These are phyloP conservation scores for Fusarium scirpi DNA, from an alignment of 2,329 filamentous ascomycete species.

Conservation along the genomic window DNA sequence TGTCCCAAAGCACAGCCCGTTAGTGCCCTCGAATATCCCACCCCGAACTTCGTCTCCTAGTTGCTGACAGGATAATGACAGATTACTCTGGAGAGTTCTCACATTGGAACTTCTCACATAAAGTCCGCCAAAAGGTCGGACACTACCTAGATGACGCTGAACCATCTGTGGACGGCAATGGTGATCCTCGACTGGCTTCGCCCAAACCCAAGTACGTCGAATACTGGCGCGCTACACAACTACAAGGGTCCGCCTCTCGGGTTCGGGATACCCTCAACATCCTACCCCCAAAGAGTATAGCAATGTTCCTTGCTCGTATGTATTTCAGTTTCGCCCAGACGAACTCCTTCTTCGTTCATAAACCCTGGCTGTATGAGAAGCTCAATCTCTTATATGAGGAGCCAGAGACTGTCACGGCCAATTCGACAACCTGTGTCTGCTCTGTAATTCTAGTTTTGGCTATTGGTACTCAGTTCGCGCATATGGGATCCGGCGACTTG, in stretches of 20 bases:
- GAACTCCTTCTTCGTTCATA: conserved; percentile 1
- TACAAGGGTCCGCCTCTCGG: not conserved
- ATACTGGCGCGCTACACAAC: not conserved
- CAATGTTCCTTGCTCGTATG: not conserved
- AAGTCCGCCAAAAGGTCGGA: not conserved
- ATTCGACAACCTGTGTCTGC: not conserved
- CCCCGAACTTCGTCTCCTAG: no score
- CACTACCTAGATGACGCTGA: not conserved
- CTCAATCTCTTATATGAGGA: not conserved
- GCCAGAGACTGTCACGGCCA: not conserved
- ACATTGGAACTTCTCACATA: not conserved
- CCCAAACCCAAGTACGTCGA: not conserved
- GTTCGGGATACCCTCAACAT: not conserved
- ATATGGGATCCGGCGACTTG: not conserved
- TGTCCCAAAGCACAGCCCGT: not conserved
- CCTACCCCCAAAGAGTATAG: not conserved
- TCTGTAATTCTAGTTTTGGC: not conserved
- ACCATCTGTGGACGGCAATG: not conserved
- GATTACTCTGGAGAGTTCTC: conserved; percentile 3
- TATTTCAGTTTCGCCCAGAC: not conserved
- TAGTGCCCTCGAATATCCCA: not conserved
- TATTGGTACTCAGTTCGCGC: not conserved
- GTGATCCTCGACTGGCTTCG: not conserved
- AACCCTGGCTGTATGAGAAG: not conserved
- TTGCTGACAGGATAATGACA: not conserved